Conservation (phyloP, 805 yeast genomes). For the Saccharomycopsis vini region DNA sequence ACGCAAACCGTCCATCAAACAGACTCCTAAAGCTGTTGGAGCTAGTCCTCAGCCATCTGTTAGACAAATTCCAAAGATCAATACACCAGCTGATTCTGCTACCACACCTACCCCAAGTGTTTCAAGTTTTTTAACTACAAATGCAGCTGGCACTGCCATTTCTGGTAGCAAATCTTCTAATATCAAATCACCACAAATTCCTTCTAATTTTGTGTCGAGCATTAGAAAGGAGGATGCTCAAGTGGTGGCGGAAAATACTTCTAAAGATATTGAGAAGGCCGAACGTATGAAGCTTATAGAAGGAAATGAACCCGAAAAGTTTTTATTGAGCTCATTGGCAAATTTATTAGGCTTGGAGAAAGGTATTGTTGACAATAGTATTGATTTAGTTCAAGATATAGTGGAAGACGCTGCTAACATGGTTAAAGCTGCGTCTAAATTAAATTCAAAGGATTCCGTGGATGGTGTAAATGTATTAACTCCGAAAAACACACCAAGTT, state of each 20-base stretch:
- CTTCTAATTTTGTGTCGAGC: slow-evolving; percentile 17
- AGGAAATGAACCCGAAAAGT: slow-evolving; percentile 11
- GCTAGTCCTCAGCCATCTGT: slow-evolving; percentile 13
- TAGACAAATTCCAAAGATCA: slow-evolving; percentile 13
- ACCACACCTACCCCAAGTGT: slow-evolving; percentile 15
- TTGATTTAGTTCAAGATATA: slow-evolving; percentile 9
- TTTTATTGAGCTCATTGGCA: slow-evolving; percentile 16
- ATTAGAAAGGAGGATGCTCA: slow-evolving; percentile 26
- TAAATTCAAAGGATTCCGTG: background rate
- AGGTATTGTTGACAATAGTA: slow-evolving; percentile 10
- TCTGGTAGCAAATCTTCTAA: background rate
- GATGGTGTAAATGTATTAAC: background rate
- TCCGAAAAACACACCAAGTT: slow-evolving; percentile 1
- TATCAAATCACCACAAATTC: background rate
- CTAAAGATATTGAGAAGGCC: slow-evolving; percentile 2
- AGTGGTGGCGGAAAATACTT: slow-evolving; percentile 17
- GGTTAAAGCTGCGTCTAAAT: background rate
- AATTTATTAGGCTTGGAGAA: slow-evolving; percentile 12
- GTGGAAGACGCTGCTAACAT: background rate
- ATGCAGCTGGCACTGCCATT: background rate
- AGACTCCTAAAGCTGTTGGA: slow-evolving; percentile 4
- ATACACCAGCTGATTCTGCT: slow-evolving; percentile 16
- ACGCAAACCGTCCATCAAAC: slow-evolving; percentile 4
- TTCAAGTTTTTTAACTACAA: background rate
- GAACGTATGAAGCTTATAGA: slow-evolving; percentile 7